Conservation (phyloP, 305 asterid genomes). For the Petunia hybrid region DNA sequence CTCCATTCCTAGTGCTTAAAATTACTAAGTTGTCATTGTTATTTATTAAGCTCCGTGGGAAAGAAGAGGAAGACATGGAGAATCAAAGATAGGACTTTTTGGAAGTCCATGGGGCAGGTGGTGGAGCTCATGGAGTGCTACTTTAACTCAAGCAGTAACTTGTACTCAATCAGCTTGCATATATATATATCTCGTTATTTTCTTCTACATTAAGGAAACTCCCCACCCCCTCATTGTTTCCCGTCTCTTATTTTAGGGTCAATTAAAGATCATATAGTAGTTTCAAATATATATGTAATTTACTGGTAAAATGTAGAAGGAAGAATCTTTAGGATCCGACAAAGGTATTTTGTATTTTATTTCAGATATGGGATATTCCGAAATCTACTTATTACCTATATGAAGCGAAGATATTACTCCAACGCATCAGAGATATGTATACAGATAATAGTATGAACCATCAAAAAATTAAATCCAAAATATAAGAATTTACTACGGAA, state of each 20-base stretch:
- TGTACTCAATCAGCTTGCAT: conserved; percentile 32
- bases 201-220: not conserved
- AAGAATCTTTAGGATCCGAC: no score
- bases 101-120: conserved; percentile 20
- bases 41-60: not conserved
- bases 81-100: conserved; percentile 53
- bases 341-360: no score
- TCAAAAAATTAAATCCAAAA: not conserved
- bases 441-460: no score
- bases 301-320: no score
- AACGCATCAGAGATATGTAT: not conserved
- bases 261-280: not conserved
- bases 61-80: conserved; percentile 50
- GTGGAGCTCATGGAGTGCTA: not conserved
- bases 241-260: not conserved
- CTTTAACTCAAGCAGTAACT: conserved; percentile 39
- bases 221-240: not conserved
- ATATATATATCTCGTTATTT: not conserved
- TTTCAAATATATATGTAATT: no score
- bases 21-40: not conserved
- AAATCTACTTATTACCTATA: not conserved
- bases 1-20: not conserved
- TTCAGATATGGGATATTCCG: no score
- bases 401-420: not conserved
- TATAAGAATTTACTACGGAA: not conserved